A percentile compares a stretch with the other conserved stretches of the same genome.
These are phyloP conservation scores for Exophiala dermatitidis DNA, from an alignment of 2,329 filamentous ascomycete genomes.

Conservation along the genomic window DNA sequence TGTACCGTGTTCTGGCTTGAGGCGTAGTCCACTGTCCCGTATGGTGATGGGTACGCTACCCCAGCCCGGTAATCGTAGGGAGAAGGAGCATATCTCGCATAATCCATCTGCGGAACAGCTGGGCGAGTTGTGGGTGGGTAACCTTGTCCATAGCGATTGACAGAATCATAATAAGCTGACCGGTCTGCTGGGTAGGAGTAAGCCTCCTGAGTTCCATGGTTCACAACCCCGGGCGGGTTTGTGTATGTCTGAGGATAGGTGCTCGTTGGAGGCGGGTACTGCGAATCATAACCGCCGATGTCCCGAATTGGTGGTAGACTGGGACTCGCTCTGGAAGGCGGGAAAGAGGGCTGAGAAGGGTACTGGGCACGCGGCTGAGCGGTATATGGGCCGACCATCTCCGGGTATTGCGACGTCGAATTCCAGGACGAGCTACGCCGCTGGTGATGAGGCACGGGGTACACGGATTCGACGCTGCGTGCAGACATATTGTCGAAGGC, in stretches of 20 bases:
- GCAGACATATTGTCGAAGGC: constrained; percentile 18
- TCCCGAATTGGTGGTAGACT: constrained; percentile 18
- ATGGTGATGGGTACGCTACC: constrained; percentile 9
- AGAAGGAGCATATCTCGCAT: constrained; percentile 11
- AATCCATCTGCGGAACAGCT: constrained; percentile 7
- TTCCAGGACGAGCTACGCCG: constrained; percentile 18
- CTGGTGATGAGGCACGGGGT: constrained; percentile 9
- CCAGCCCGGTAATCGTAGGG: constrained; percentile 13
- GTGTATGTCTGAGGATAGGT: constrained; percentile 10
- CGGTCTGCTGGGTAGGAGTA: constrained; percentile 10
- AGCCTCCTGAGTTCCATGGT: constrained; percentile 2
- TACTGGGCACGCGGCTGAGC: constrained; percentile 9
- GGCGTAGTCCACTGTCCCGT: constrained; percentile 14
- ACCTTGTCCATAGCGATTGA: constrained; percentile 17
- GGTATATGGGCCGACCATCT: constrained; percentile 11
- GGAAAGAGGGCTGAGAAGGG: constrained; percentile 6
- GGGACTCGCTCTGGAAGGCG: constrained; percentile 5
- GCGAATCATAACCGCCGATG: constrained; percentile 9
- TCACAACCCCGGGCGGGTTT: not conserved
- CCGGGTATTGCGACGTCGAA: constrained; percentile 10
- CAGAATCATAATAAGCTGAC: constrained; percentile 14
- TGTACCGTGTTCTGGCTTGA: constrained; percentile 4
- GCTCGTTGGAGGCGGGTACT: constrained; percentile 5
- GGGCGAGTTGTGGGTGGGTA: constrained; percentile 12
- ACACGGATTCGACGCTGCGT: constrained; percentile 15